A percentile compares a stretch with the other conserved stretches of the same genome.
Evolutionary conservation across 768 basidiomycete genomes (phyloP).

Genomic region (Coprinellus aureogranulatus): DNA sequence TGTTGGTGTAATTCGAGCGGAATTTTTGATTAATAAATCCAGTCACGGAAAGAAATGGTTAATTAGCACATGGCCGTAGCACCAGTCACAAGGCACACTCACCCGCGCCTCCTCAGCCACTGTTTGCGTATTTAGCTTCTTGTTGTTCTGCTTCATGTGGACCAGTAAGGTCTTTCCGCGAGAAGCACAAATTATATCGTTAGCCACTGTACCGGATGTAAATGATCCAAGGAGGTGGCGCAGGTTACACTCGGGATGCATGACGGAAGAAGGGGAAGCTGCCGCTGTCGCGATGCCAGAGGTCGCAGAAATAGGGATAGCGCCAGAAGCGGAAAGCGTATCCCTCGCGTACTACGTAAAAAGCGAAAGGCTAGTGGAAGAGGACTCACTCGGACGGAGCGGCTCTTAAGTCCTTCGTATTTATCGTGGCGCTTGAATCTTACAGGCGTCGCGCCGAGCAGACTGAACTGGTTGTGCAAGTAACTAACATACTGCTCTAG

Average conservation of each 20-base stretch:
- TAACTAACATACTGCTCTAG: slow-evolving; percentile 68
- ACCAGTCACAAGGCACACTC: too few relatives aligned
- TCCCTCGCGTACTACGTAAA: too few relatives aligned
- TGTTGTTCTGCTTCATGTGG: slow-evolving; percentile 61
- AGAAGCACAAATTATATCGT: background rate
- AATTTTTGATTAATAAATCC: too few relatives aligned
- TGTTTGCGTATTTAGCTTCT: slow-evolving; percentile 48
- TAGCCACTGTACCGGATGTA: slow-evolving; percentile 9
- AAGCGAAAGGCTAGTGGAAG: too few relatives aligned
- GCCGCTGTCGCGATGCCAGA: too few relatives aligned
- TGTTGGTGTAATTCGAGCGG: background rate
- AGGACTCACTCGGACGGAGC: too few relatives aligned
- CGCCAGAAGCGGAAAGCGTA: background rate
- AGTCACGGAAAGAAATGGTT: too few relatives aligned
- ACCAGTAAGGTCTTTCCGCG: slow-evolving; percentile 60
- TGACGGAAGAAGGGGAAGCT: background rate
- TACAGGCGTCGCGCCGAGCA: slow-evolving; percentile 34
- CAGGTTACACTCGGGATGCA: background rate
- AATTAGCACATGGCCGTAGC: too few relatives aligned
- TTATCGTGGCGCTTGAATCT: too few relatives aligned
- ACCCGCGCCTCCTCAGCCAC: slow-evolving; percentile 58
- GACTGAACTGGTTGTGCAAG: slow-evolving; percentile 58
- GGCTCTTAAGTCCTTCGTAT: too few relatives aligned
- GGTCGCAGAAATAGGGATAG: background rate
- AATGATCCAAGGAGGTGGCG: slow-evolving; percentile 2